A percentile compares a stretch with the other conserved stretches of the same genome.
Evolutionary conservation across 371 early-diverging fungal genomes (phyloP).

Genomic region (Circinella minor): DNA sequence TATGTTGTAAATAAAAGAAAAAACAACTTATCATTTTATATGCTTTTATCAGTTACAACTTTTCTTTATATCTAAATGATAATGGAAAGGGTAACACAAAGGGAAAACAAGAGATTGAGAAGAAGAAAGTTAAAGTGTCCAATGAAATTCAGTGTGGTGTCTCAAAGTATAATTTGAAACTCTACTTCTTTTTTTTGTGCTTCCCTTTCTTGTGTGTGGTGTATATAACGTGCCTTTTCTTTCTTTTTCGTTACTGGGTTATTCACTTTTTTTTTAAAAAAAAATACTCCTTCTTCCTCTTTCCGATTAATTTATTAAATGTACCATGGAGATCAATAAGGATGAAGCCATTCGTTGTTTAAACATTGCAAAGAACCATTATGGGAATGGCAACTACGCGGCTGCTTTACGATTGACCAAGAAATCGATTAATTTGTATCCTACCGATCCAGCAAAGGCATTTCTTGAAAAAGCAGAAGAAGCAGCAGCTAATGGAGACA

Average conservation of each 20-base stretch:
- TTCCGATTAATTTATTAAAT: neutral
- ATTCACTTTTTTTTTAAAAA: neutral
- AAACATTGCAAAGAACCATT: slow-evolving; percentile 74
- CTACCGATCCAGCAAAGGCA: slow-evolving; percentile 67
- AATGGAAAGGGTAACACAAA: slow-evolving; percentile 1
- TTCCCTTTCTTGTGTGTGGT: too few relatives aligned
- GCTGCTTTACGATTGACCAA: slow-evolving; percentile 81
- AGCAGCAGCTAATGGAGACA: slow-evolving; percentile 20
- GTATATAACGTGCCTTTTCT: too few relatives aligned
- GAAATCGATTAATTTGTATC: slow-evolving; percentile 81
- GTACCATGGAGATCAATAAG: slow-evolving; percentile 82
- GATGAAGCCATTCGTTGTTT: slow-evolving; percentile 88
- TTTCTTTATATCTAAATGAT: neutral
- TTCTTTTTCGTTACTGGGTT: too few relatives aligned
- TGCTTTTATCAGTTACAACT: neutral
- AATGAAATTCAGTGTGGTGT: slow-evolving; percentile 2
- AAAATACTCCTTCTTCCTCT: neutral
- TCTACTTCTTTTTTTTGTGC: too few relatives aligned
- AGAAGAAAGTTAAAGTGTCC: neutral
- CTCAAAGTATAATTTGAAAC: neutral
- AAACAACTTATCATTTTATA: neutral
- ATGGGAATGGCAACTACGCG: slow-evolving; percentile 61
- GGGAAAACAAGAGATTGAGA: too few relatives aligned
- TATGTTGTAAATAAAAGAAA: slow-evolving; percentile 12
- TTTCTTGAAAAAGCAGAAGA: slow-evolving; percentile 58